Evolutionary conservation across 2,329 filamentous ascomycete species (phyloP).

Genomic region (Penicillium brasilianum): DNA sequence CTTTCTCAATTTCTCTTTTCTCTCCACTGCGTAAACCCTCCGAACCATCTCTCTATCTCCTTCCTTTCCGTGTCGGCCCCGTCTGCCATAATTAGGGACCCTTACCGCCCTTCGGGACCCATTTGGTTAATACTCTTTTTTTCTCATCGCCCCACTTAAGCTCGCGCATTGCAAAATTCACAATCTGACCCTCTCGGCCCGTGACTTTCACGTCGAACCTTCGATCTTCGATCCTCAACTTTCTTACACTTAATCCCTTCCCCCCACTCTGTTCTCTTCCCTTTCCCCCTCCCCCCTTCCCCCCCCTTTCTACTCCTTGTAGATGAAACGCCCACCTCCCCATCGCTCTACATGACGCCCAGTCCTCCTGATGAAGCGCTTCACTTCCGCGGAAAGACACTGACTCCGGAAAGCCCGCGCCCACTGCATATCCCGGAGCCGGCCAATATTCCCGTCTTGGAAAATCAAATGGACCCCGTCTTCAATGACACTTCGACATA

Average conservation of each 20-base stretch:
- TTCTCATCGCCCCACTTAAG: conserved; percentile 47
- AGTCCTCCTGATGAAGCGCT: conserved; percentile 54
- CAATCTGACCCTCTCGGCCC: conserved; percentile 18
- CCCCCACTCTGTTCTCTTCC: background rate
- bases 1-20: background rate
- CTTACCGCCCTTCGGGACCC: conserved; percentile 15
- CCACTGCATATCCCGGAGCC: conserved; percentile 71
- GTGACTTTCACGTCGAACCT: conserved; percentile 8
- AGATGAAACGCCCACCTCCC: conserved; percentile 47
- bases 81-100: conserved; percentile 22
- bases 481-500: conserved; percentile 71
- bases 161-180: conserved; percentile 41
- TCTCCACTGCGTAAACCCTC: background rate
- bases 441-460: conserved; percentile 70
- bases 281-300: conserved; percentile 5
- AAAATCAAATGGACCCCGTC: conserved; percentile 72
- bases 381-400: conserved; percentile 68
- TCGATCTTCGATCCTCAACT: background rate
- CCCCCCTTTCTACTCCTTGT: conserved; percentile 30
- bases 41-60: conserved; percentile 8
- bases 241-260: background rate
- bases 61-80: conserved; percentile 9
- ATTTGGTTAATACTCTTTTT: conserved; percentile 20
- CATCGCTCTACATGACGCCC: conserved; percentile 59
- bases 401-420: conserved; percentile 73